Evolutionary conservation across 768 basidiomycete species (phyloP), one percentile per base, ranked within the genome.

Genomic region (Lepiota brunneoincarnata): DNA sequence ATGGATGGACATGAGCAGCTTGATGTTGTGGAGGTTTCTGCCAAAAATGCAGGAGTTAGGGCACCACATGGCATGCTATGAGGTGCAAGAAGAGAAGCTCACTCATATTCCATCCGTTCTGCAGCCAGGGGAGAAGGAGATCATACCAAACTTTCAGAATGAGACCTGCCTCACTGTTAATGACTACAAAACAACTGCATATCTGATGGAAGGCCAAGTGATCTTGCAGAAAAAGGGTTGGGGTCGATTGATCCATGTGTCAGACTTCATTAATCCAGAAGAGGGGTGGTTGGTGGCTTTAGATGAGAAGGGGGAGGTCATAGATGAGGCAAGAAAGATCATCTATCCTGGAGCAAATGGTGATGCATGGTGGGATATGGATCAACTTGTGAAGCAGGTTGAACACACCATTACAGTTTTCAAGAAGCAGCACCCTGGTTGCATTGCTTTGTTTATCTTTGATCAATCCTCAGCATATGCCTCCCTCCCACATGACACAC

Each of bases 381-480:
- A 28, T 4, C 26, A 28, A 7, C 7, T 28, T 4, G 4, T 28
- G 3, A 7, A 3, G 3, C 26, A 28, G 7, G 26, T 28, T 4
- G 7, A 28, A 28, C 26, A 28, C 7, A 7, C 26, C 26, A 28
- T 28, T 7, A 3, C 3, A 28, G 26, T 28, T 7, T 28, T 28
- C 26, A 7, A 28, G 7, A 28, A 28, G 7, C 4, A 3, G 4
- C 26, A 28, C 26, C 26, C 26, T 4, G 7, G 3, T 43, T 71
- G 66, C 64, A 56, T 62, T 9, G 61, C 59, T 0, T 51, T 74
- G 0, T 75, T 76, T 36, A 60, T 76, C 21, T 76, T 72, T 58
- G 70, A 76, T 59, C 69, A 75, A 46, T 74, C 74, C 4, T 74
- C 75, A 3, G 72, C 72, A 24, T 73, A 77, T 58, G 69, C 59